Base-by-base conservation (phyloP, 2,329 filamentous ascomycete species). In the Teratosphaeria gauchensis region DNA sequence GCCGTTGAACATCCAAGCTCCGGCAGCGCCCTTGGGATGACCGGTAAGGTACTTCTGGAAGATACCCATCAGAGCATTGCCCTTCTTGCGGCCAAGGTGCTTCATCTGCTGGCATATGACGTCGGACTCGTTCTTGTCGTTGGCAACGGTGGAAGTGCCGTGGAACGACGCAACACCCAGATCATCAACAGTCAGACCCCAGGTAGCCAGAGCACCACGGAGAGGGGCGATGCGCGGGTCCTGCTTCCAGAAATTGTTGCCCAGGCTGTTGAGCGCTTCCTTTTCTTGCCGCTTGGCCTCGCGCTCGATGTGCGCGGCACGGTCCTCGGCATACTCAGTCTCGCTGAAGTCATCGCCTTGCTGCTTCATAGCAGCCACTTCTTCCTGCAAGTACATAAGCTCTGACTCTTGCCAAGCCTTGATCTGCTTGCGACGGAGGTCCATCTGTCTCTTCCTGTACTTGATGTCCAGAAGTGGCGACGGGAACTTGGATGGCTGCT, bases 1-100 rank as follows among this genome's bases (percentile, higher is more conserved):
- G 65, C 94, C 94, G 80, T 99, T 99, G 83, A 99, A 86, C 94
- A 99, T 99, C 92, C 94, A 99, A 54, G 92, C 94, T 80, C 94
- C 94, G 61, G 94, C 94, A 69, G 94, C 92, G 86, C 94, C 94
- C 85, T 99, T 99, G 70, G 94, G 94, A 74, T 99, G 94, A 75
- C 94, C 94, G 57, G 95, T 99, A 62, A 99, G 86, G 76, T 95
- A 97, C 78, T 99, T 99, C 78, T 99, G 94, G 88, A 97, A 99
- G 74, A 99, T 92, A 80, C 92, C 94, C 64, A 97, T 78, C 14
- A 99, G 81, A 33, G 94, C 92, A 71, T 99, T 99, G 70, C 95
- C 94, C 85, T 96, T 96, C 77, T 87, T 88, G 68, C 94, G 89
- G 65, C 94, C 94, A 56, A 99, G 86, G 73, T 99, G 95, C 68